phyloP scores from a whole-genome alignment of 2,329 filamentous ascomycete genomes.

The Diaporthe helianthi region DNA sequence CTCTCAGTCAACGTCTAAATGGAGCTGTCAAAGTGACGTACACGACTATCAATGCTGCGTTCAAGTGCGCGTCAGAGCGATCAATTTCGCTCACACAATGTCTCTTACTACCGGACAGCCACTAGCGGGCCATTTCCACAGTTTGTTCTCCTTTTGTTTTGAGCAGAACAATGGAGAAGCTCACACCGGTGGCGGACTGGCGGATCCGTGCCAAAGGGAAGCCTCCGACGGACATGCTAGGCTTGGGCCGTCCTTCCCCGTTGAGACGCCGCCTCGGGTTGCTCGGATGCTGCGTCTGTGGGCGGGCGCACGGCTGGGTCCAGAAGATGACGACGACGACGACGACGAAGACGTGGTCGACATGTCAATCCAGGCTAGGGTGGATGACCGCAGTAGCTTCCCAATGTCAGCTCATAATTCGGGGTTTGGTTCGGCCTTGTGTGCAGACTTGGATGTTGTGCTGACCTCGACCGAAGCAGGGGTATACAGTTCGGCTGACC shows the following conservation, averaged over 20 bases:
- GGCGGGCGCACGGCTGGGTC: not conserved
- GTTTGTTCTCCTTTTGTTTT: not conserved
- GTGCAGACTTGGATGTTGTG: too few species aligned
- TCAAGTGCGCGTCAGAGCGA: not conserved
- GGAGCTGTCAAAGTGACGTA: constrained; percentile 19
- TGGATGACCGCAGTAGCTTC: not conserved
- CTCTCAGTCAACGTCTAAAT: not conserved
- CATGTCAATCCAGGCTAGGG: not conserved
- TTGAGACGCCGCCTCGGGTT: not conserved
- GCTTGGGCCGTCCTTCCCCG: not conserved
- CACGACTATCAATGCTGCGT: constrained; percentile 2
- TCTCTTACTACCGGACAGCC: not conserved
- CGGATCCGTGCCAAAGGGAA: not conserved
- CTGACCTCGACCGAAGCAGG: too few species aligned
- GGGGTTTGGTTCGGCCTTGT: not conserved
- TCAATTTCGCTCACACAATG: not conserved
- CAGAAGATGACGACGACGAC: not conserved
- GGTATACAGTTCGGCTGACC: too few species aligned
- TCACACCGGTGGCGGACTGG: not conserved
- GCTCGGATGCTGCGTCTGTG: not conserved
- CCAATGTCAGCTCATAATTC: not conserved
- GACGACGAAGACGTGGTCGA: too few species aligned
- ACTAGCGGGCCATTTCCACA: not conserved
- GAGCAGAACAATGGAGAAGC: not conserved
- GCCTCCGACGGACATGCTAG: not conserved